These are phyloP conservation scores for Crassisporium funariophilum DNA, from an alignment of 768 basidiomycete genomes.

Conservation along the genomic window DNA sequence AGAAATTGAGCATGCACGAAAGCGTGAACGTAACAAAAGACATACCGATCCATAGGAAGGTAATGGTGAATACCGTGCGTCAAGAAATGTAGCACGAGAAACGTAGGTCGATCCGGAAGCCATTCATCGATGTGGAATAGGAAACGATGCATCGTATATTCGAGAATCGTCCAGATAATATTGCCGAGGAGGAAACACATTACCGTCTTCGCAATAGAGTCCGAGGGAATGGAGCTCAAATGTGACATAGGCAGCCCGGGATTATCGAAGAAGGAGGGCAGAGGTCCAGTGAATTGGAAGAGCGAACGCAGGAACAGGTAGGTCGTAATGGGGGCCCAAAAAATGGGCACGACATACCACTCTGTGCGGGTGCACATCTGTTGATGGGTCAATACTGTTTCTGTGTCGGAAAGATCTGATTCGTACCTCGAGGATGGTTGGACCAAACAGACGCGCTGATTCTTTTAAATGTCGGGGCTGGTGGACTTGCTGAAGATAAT, in stretches of 20 bases:
- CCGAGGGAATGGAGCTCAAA: slow-evolving; percentile 48
- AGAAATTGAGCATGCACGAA: neutral
- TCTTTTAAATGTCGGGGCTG: slow-evolving; percentile 88
- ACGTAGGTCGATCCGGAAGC: slow-evolving; percentile 81
- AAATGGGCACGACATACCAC: slow-evolving; percentile 91
- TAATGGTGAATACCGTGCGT: slow-evolving; percentile 98
- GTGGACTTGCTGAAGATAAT: slow-evolving; percentile 95
- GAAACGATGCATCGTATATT: slow-evolving; percentile 94
- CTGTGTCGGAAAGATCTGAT: slow-evolving; percentile 3
- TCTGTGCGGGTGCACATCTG: slow-evolving; percentile 81
- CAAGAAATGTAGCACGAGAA: slow-evolving; percentile 87
- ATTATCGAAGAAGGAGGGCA: slow-evolving; percentile 62
- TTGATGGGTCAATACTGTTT: neutral
- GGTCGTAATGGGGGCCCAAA: slow-evolving; percentile 88
- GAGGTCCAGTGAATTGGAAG: slow-evolving; percentile 74
- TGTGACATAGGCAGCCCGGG: slow-evolving; percentile 57
- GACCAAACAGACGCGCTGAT: slow-evolving; percentile 86
- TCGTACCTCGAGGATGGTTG: slow-evolving; percentile 75
- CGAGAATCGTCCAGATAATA: slow-evolving; percentile 91
- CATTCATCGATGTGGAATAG: slow-evolving; percentile 91
- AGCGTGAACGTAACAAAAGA: neutral
- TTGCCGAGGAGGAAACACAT: slow-evolving; percentile 84
- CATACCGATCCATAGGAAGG: slow-evolving; percentile 91
- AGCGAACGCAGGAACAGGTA: slow-evolving; percentile 84
- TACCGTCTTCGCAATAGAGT: slow-evolving; percentile 55